phyloP scores from a whole-genome alignment of 441 rosid genomes.

The Sinapis alba region DNA sequence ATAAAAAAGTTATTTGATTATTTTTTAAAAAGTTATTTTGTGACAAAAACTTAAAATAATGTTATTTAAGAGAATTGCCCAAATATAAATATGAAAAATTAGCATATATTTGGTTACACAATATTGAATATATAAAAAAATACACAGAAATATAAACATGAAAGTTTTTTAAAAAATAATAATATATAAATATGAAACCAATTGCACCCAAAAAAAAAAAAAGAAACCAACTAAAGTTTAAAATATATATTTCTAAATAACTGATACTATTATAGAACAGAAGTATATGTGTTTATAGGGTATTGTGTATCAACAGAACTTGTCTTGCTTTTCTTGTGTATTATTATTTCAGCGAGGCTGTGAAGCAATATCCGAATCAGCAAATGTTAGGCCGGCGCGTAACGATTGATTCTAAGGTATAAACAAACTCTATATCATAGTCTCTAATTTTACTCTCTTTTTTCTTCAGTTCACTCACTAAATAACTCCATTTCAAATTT shows the following conservation, averaged over 20 bases:
- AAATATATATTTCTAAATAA: neutral
- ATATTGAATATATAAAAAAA: too few relatives aligned
- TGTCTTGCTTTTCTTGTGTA: constrained; percentile 1
- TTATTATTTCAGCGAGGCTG: constrained; percentile 51
- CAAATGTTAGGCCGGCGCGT: constrained; percentile 76
- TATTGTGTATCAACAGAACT: neutral
- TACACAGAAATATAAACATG: too few relatives aligned
- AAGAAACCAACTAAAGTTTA: too few relatives aligned
- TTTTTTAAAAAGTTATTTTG: too few relatives aligned
- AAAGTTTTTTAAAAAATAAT: too few relatives aligned
- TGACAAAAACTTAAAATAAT: too few relatives aligned
- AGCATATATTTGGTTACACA: neutral
- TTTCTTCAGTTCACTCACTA: neutral
- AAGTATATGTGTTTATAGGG: neutral
- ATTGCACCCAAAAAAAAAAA: too few relatives aligned
- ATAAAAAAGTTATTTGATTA: too few relatives aligned
- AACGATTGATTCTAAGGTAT: constrained; percentile 68
- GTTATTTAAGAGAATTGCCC: too few relatives aligned
- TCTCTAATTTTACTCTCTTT: neutral
- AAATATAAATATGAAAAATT: too few relatives aligned
- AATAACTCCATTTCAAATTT: neutral
- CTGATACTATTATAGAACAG: neutral
- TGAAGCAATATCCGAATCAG: constrained; percentile 48
- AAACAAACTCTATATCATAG: neutral
- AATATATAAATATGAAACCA: neutral